phyloP scores from a whole-genome alignment of 371 early-diverging fungal genomes.

The Entomophthora muscae region DNA sequence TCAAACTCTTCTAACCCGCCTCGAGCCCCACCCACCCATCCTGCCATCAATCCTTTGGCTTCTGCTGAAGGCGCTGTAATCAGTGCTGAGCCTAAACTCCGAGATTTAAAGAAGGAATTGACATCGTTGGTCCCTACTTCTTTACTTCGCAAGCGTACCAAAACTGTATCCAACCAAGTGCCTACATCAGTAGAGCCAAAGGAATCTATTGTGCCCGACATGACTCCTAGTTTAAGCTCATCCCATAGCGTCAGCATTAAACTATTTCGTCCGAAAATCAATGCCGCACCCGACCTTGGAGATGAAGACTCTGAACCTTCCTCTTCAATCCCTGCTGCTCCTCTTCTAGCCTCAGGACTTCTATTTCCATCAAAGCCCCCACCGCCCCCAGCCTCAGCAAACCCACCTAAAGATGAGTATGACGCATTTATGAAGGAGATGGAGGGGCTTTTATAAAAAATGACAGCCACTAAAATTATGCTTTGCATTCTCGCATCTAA shows the following conservation, averaged over 20 bases:
- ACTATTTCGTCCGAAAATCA: slow-evolving; percentile 5
- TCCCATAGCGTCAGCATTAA: slow-evolving; percentile 2
- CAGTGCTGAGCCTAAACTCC: slow-evolving; percentile 18
- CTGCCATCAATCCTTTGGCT: not conserved
- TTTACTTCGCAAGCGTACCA: slow-evolving; percentile 14
- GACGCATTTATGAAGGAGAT: slow-evolving; percentile 16
- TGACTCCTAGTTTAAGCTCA: not conserved
- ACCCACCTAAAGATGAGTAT: slow-evolving; percentile 12
- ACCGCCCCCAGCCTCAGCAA: slow-evolving; percentile 7
- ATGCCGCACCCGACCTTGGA: slow-evolving; percentile 9
- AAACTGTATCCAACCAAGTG: slow-evolving; percentile 10
- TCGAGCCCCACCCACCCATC: not conserved
- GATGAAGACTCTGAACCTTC: slow-evolving; percentile 2
- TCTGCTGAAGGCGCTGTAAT: slow-evolving; percentile 10
- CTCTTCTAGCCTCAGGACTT: not conserved
- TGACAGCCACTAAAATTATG: too few species aligned
- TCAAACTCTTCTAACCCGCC: not conserved
- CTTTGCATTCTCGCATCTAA: too few species aligned
- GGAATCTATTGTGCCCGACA: not conserved
- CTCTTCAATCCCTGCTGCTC: not conserved
- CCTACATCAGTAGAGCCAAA: slow-evolving; percentile 6
- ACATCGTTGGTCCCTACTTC: slow-evolving; percentile 17
- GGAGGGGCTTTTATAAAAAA: slow-evolving; percentile 15
- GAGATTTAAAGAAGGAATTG: slow-evolving; percentile 21
- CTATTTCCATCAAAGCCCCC: not conserved